phyloP scores from a whole-genome alignment of 495 filamentous ascomycete genomes.

The Penicillium antarcticum region DNA sequence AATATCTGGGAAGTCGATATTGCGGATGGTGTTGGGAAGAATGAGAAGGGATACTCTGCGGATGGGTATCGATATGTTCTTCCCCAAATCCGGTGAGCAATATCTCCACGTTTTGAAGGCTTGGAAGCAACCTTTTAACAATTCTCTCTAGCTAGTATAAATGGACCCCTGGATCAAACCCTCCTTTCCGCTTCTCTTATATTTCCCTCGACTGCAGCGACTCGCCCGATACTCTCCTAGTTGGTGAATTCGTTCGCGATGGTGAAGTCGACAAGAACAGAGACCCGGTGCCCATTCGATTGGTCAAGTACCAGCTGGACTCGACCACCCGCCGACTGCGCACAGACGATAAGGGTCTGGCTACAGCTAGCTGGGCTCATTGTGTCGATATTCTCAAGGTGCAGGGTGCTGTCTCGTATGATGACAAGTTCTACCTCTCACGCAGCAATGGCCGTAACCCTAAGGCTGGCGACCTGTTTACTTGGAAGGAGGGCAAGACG shows the following conservation, averaged over 20 bases:
- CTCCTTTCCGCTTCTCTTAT: conserved; percentile 24
- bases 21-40: conserved; percentile 23
- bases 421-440: conserved; percentile 16
- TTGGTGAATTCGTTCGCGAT: conserved; percentile 18
- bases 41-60: conserved; percentile 26
- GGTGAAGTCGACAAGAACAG: conserved; percentile 1
- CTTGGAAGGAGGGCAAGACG: conserved; percentile 12
- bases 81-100: conserved; percentile 18
- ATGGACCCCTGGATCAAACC: conserved; percentile 11
- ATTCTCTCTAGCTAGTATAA: conserved; percentile 7
- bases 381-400: conserved; percentile 18
- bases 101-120: no score
- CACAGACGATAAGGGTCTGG: conserved; percentile 9
- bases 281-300: conserved; percentile 13
- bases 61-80: conserved; percentile 29
- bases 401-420: conserved; percentile 19
- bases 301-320: conserved; percentile 22
- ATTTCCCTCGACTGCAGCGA: conserved; percentile 20
- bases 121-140: not conserved
- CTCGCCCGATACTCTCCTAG: conserved; percentile 17
- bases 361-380: conserved; percentile 16
- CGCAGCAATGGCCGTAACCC: conserved; percentile 17
- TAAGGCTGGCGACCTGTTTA: conserved; percentile 17
- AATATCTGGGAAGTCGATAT: conserved; percentile 31
- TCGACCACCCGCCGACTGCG: conserved; percentile 9